Percentiles rank a stretch among this genome's conserved stretches.
Conservation (phyloP, 176 grass and related monocot genomes). For the Eleusine coracana region DNA sequence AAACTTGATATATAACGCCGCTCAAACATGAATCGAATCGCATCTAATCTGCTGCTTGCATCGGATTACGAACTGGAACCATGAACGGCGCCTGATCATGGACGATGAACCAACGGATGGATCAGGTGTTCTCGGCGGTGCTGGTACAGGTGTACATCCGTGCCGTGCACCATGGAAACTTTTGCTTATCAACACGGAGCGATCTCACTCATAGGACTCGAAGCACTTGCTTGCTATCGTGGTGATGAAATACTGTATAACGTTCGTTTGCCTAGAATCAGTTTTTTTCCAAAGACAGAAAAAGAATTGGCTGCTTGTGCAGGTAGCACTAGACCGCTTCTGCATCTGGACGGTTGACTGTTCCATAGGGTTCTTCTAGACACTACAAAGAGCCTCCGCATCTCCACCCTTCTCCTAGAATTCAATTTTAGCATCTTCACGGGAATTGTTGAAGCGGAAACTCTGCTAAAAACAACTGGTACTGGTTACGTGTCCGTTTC, state of each 20-base stretch:
- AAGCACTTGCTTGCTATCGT: neutral
- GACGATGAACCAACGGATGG: neutral
- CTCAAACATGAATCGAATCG: neutral
- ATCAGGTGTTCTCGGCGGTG: neutral
- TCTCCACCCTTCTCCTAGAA: neutral
- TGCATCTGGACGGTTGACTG: neutral
- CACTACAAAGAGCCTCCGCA: neutral
- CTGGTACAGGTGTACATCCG: neutral
- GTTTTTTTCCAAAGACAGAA: neutral
- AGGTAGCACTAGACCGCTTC: neutral
- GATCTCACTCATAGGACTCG: neutral
- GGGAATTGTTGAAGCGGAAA: neutral
- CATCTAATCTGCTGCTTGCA: neutral
- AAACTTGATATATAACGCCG: neutral
- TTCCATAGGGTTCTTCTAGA: conserved; percentile 18
- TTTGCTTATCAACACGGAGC: neutral
- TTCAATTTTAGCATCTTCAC: neutral
- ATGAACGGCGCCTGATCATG: neutral
- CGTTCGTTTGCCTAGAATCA: neutral
- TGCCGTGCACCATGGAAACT: neutral
- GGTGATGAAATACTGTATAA: neutral
- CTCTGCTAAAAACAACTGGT: neutral
- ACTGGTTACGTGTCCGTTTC: neutral
- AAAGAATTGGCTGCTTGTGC: neutral
- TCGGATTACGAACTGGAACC: neutral